Conservation (phyloP, 169 alveolate species). For the Eimeria praecox region DNA sequence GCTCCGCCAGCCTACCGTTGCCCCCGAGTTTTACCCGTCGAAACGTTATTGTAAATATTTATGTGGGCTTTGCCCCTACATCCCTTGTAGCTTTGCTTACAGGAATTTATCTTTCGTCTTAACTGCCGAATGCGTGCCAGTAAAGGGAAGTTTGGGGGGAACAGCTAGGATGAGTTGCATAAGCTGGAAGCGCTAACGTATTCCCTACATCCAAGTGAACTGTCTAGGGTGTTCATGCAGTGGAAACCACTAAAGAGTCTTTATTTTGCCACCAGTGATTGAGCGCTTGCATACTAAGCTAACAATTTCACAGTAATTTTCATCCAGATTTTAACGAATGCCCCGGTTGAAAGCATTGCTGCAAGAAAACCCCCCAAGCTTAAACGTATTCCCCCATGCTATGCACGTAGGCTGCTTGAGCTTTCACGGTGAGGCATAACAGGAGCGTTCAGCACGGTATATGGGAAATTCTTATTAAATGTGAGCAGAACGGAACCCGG, state of each 20-base stretch:
- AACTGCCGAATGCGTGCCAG: background rate
- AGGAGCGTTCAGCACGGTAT: background rate
- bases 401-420: background rate
- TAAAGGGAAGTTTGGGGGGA: background rate
- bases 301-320: background rate
- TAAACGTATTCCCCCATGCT: background rate
- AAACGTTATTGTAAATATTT: background rate
- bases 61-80: too few species aligned
- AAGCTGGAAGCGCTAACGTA: background rate
- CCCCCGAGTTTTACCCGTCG: background rate
- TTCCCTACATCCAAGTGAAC: background rate
- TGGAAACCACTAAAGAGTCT: background rate
- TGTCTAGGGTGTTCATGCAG: background rate
- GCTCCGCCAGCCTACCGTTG: background rate
- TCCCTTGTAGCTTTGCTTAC: too few species aligned
- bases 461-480: too few species aligned
- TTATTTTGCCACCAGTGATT: background rate
- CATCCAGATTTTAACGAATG: background rate
- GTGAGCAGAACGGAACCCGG: too few species aligned
- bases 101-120: too few species aligned
- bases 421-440: background rate
- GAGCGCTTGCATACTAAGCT: too few species aligned
- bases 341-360: background rate
- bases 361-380: background rate
- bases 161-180: background rate